Evolutionary conservation across 768 basidiomycete genomes (phyloP).

Genomic region (Imleria badia): DNA sequence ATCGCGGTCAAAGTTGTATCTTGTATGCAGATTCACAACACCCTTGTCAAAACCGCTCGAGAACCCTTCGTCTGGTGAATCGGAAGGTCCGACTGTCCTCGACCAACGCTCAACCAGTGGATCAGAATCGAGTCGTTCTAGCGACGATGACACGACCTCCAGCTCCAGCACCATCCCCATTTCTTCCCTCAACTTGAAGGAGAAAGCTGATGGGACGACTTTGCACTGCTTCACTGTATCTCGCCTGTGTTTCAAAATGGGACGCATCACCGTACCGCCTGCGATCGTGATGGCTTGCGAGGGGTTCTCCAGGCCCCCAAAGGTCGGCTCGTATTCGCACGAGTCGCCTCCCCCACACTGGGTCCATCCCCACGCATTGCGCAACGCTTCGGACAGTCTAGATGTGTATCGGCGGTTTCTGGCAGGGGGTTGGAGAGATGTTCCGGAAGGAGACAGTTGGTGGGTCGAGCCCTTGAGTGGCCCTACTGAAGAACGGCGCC

Average conservation of each 20-base stretch:
- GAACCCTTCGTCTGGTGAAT: not conserved
- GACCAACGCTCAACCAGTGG: not conserved
- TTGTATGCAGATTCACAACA: conserved; percentile 14
- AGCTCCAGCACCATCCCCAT: not conserved
- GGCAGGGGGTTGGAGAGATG: conserved; percentile 58
- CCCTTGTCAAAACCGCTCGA: not conserved
- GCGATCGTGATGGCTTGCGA: conserved; percentile 55
- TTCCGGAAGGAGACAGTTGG: conserved; percentile 57
- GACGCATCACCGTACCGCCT: conserved; percentile 71
- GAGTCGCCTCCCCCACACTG: conserved; percentile 14
- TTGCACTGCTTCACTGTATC: conserved; percentile 61
- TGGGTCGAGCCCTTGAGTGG: conserved; percentile 58
- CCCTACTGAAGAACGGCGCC: conserved; percentile 37
- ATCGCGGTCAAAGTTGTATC: conserved; percentile 11
- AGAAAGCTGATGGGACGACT: conserved; percentile 41
- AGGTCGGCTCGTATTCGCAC: conserved; percentile 10
- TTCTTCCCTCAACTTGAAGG: not conserved
- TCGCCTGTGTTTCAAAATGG: conserved; percentile 65
- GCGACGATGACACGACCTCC: not conserved
- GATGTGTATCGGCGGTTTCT: conserved; percentile 45
- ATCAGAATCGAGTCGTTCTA: not conserved
- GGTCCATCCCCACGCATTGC: conserved; percentile 6
- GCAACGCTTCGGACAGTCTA: conserved; percentile 9
- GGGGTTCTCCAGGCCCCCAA: conserved; percentile 42
- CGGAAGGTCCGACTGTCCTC: not conserved